These are phyloP conservation scores for Alternaria gansuensis DNA, from an alignment of 2,329 filamentous ascomycete species.

Conservation along the genomic window DNA sequence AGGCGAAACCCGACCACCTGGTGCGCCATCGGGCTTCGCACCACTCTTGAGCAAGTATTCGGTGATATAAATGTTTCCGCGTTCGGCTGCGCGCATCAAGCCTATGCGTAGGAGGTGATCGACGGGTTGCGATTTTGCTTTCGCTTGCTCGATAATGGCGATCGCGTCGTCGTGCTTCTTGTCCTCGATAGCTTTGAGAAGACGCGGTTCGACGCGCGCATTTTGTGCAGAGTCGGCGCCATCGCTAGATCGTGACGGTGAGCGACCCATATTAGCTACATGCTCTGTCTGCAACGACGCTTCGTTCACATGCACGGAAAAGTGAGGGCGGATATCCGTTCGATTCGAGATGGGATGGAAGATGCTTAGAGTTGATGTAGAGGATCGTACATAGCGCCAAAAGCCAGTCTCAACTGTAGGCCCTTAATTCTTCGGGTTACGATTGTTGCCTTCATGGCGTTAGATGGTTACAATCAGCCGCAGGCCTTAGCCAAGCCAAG, in stretches of 20 bases:
- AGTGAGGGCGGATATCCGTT: slow-evolving; percentile 7
- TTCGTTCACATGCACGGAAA: slow-evolving; percentile 6
- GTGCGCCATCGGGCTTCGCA: slow-evolving; percentile 48
- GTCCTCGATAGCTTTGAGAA: slow-evolving; percentile 50
- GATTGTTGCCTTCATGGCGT: slow-evolving; percentile 11
- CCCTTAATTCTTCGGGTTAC: slow-evolving; percentile 11
- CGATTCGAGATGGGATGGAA: slow-evolving; percentile 20
- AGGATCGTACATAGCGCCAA: slow-evolving; percentile 22
- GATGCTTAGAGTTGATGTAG: slow-evolving; percentile 13
- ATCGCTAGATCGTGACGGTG: slow-evolving; percentile 50
- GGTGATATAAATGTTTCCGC: slow-evolving; percentile 41
- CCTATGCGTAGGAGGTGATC: slow-evolving; percentile 51
- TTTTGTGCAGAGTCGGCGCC: slow-evolving; percentile 42
- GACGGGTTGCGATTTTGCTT: slow-evolving; percentile 41
- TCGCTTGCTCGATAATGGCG: slow-evolving; percentile 49
- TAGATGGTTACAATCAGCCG: slow-evolving; percentile 29
- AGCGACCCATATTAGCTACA: slow-evolving; percentile 43
- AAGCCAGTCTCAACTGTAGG: slow-evolving; percentile 12
- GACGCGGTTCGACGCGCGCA: slow-evolving; percentile 45
- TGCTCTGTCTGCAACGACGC: slow-evolving; percentile 23
- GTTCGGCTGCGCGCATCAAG: slow-evolving; percentile 48
- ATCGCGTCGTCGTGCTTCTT: slow-evolving; percentile 42
- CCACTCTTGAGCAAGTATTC: slow-evolving; percentile 48
- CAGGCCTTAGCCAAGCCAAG: slow-evolving; percentile 30
- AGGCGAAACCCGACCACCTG: slow-evolving; percentile 43